phyloP scores from a whole-genome alignment of 768 basidiomycete species.

The Candolleomyces efflorescens region DNA sequence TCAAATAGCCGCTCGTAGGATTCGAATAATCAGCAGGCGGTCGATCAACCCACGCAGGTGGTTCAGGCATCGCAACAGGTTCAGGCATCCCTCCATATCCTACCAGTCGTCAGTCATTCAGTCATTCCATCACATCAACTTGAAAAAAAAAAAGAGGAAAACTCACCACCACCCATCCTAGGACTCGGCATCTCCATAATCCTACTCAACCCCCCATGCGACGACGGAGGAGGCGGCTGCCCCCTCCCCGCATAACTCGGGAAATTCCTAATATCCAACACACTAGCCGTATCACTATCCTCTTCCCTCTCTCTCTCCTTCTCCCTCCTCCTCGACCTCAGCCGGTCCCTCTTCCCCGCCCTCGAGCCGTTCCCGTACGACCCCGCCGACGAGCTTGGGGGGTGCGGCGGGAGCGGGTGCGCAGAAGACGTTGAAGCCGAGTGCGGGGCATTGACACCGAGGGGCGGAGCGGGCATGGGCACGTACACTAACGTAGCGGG shows the following conservation, averaged over 20 bases:
- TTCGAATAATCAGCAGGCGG: neutral
- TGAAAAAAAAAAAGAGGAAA: no score
- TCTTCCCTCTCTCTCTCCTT: neutral
- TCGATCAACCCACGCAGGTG: neutral
- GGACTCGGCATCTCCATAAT: neutral
- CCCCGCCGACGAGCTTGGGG: no score
- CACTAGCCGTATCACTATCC: neutral
- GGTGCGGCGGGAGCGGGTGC: neutral
- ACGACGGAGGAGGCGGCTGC: no score
- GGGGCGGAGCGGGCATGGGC: neutral
- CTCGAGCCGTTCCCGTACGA: no score
- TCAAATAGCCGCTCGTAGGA: constrained; percentile 2
- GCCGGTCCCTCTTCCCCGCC: no score
- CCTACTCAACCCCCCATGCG: neutral
- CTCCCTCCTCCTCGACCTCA: neutral
- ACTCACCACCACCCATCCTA: neutral
- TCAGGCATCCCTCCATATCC: neutral
- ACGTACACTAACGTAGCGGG: constrained; percentile 1
- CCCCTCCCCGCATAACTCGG: neutral
- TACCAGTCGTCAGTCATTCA: neutral
- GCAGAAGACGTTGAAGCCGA: neutral
- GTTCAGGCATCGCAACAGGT: neutral
- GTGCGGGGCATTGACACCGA: no score
- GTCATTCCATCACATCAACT: no score
- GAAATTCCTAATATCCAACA: neutral